These are phyloP conservation scores for Daldinia bambusicola DNA, from an alignment of 495 filamentous ascomycete genomes.

Conservation along the genomic window DNA sequence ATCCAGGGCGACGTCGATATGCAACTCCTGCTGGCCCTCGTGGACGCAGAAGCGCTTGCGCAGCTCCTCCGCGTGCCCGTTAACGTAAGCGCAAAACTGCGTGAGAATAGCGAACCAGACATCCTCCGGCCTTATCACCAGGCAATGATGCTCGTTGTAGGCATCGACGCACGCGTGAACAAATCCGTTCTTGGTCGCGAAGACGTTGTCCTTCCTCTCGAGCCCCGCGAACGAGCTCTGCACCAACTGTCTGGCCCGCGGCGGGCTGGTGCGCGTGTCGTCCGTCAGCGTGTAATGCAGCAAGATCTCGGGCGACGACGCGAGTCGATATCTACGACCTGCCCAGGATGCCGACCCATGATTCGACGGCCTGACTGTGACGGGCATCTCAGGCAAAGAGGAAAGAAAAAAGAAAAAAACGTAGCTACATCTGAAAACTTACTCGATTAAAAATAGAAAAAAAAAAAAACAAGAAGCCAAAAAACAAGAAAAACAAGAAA, in stretches of 20 bases:
- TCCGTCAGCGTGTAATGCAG: constrained; percentile 42
- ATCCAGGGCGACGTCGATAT: constrained; percentile 51
- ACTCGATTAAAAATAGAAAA: constrained; percentile 12
- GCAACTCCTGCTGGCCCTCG: constrained; percentile 67
- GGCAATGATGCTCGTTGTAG: constrained; percentile 64
- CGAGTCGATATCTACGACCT: constrained; percentile 41
- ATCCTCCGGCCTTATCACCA: constrained; percentile 69
- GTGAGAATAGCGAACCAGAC: constrained; percentile 68
- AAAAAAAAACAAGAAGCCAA: not conserved
- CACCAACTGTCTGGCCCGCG: constrained; percentile 42
- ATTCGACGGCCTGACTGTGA: constrained; percentile 44
- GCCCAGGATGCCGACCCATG: constrained; percentile 44
- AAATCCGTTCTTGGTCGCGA: constrained; percentile 60
- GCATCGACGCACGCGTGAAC: constrained; percentile 61
- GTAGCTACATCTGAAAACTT: constrained; percentile 40
- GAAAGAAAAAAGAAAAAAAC: constrained; percentile 32
- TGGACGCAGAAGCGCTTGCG: constrained; percentile 86
- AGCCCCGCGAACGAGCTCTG: constrained; percentile 50
- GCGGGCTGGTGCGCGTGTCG: constrained; percentile 43
- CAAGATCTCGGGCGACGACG: constrained; percentile 39
- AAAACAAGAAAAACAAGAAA: too few relatives aligned
- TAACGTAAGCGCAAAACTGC: constrained; percentile 70
- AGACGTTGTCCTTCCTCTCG: constrained; percentile 47
- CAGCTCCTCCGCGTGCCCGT: constrained; percentile 81
- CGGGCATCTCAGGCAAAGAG: constrained; percentile 45